phyloP scores from a whole-genome alignment of 1,284 basidiomycete genomes.

The Malassezia dermatis region DNA sequence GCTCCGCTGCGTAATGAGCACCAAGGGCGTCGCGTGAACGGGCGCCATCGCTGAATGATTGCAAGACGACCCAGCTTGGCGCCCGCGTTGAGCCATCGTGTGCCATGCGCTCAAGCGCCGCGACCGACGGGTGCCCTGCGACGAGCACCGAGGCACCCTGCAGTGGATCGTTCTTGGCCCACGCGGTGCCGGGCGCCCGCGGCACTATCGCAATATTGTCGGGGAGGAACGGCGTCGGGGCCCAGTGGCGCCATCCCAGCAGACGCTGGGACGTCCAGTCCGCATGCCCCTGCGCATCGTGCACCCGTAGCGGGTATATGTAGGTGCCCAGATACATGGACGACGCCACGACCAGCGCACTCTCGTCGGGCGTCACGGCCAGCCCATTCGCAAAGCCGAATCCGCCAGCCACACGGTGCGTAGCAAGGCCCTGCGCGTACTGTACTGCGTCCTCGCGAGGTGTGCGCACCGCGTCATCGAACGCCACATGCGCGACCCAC shows the following conservation, averaged over 20 bases:
- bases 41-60: not conserved
- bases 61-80: constrained; percentile 14
- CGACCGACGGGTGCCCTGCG: constrained; percentile 14
- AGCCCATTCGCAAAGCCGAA: constrained; percentile 15
- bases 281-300: not conserved
- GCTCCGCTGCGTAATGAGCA: not conserved
- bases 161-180: constrained; percentile 3
- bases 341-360: constrained; percentile 2
- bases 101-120: constrained; percentile 1
- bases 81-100: not conserved
- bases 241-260: not conserved
- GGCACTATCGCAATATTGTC: constrained; percentile 11
- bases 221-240: constrained; percentile 11
- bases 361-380: not conserved
- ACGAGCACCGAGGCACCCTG: constrained; percentile 4
- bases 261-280: not conserved
- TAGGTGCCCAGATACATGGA: constrained; percentile 1
- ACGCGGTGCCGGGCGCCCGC: not conserved
- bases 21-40: not conserved
- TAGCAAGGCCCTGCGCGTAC: not conserved
- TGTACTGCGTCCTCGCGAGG: not conserved
- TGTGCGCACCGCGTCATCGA: not conserved
- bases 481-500: constrained; percentile 7
- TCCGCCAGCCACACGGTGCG: not conserved
- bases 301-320: constrained; percentile 9